These are phyloP conservation scores for Dryas integrifolia DNA, from an alignment of 331 rosid genomes.

Conservation along the genomic window DNA sequence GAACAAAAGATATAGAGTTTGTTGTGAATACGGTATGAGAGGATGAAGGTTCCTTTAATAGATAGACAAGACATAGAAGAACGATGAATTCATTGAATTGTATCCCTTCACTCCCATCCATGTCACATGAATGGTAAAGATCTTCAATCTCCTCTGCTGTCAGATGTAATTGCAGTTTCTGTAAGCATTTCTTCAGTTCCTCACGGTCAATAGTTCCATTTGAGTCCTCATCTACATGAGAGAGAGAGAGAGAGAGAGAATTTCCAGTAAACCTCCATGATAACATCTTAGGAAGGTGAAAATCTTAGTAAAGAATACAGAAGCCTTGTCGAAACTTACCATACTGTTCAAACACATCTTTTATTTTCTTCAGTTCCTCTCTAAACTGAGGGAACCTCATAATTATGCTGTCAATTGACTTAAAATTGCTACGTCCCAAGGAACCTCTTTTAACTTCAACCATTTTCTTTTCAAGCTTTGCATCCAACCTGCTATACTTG, in stretches of 20 bases:
- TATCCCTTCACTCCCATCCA: constrained; percentile 79
- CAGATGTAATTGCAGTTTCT: constrained; percentile 56
- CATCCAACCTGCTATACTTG: constrained; percentile 61
- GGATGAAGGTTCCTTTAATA: constrained; percentile 54
- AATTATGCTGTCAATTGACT: constrained; percentile 68
- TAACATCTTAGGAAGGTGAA: constrained; percentile 3
- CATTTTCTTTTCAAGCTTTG: constrained; percentile 60
- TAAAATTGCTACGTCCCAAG: constrained; percentile 44
- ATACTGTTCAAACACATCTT: constrained; percentile 66
- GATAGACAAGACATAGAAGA: constrained; percentile 80
- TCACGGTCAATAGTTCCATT: constrained; percentile 66
- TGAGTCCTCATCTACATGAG: constrained; percentile 69
- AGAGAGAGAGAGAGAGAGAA: constrained; percentile 18
- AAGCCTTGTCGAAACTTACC: constrained; percentile 49
- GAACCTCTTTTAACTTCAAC: constrained; percentile 53
- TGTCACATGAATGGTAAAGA: constrained; percentile 75
- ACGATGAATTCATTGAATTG: constrained; percentile 83
- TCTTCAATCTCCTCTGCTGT: constrained; percentile 61
- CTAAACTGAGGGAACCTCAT: constrained; percentile 72
- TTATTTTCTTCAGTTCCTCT: constrained; percentile 55
- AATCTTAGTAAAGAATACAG: background rate
- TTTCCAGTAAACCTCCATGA: constrained; percentile 15
- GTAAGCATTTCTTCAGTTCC: constrained; percentile 64
- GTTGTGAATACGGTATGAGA: constrained; percentile 38
- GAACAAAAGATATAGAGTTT: constrained; percentile 13